Evolutionary conservation across 148 eudicot species (phyloP).

Genomic region (Camellia granthamiana): DNA sequence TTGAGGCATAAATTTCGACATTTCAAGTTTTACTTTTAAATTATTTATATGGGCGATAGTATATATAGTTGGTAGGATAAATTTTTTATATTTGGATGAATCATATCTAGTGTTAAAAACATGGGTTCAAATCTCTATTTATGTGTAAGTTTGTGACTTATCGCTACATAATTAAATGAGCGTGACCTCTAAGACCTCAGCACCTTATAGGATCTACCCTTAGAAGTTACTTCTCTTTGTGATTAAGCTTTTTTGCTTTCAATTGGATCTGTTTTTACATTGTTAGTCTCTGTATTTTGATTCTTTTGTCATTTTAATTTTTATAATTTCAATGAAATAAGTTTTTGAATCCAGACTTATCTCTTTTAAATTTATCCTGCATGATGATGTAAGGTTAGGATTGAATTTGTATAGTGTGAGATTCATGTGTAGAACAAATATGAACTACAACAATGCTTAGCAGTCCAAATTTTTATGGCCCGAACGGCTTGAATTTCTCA

Average conservation of each 20-base stretch:
- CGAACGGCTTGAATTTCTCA: not conserved
- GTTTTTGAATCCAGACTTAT: not conserved
- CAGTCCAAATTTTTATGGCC: not conserved
- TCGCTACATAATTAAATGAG: not conserved
- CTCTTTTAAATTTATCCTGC: not conserved
- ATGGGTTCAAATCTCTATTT: not conserved
- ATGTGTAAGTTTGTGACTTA: not conserved
- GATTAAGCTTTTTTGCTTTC: not conserved
- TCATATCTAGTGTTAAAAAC: not conserved
- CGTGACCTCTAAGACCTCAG: not conserved
- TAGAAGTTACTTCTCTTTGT: not conserved
- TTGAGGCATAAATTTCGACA: too few relatives aligned
- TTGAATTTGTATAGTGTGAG: not conserved
- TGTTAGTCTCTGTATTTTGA: not conserved
- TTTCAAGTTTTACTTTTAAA: too few relatives aligned
- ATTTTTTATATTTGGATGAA: too few relatives aligned
- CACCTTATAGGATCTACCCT: not conserved
- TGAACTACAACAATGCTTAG: not conserved
- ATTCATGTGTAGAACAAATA: not conserved
- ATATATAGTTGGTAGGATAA: not conserved
- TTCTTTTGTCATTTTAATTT: not conserved
- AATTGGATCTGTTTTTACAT: not conserved
- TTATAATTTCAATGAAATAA: not conserved
- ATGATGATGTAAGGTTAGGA: not conserved
- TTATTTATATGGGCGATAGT: too few relatives aligned